Evolutionary conservation across 306 rosid genomes (phyloP).

Genomic region (Castanea mollissima): DNA sequence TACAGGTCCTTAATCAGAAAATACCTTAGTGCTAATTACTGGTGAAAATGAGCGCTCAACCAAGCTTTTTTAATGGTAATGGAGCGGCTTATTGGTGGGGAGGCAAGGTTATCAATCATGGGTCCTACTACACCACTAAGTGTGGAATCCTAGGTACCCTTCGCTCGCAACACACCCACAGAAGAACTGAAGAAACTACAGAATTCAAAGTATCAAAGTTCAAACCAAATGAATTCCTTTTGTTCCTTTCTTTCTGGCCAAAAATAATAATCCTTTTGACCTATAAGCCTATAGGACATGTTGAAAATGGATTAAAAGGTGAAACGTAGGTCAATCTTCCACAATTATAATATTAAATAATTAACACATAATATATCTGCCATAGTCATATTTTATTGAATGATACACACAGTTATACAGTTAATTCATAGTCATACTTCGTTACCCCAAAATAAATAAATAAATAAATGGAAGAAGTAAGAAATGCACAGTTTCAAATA

Average conservation of each 20-base stretch:
- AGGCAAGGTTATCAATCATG: constrained; percentile 23
- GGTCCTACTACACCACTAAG: constrained; percentile 59
- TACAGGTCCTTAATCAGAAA: not conserved
- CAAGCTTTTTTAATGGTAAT: constrained; percentile 1
- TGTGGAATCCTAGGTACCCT: constrained; percentile 61
- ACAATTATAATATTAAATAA: constrained; percentile 10
- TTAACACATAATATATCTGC: not conserved
- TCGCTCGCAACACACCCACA: not conserved
- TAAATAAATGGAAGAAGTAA: not conserved
- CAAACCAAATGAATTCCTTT: too few species aligned
- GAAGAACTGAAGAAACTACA: not conserved
- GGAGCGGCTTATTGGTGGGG: constrained; percentile 4
- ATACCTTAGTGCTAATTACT: not conserved
- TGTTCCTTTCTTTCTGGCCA: not conserved
- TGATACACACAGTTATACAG: not conserved
- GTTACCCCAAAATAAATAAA: not conserved
- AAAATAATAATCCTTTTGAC: constrained; percentile 29
- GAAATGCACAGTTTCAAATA: not conserved
- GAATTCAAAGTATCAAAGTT: not conserved
- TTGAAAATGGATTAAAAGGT: not conserved
- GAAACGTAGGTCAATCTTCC: constrained; percentile 36
- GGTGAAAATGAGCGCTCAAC: not conserved
- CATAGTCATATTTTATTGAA: constrained; percentile 13
- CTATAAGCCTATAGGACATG: not conserved
- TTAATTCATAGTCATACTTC: too few species aligned